Evolutionary conservation across 331 rosid genomes (phyloP), one percentile per base, ranked within the genome.

Genomic region (Phaseolus coccineus): DNA sequence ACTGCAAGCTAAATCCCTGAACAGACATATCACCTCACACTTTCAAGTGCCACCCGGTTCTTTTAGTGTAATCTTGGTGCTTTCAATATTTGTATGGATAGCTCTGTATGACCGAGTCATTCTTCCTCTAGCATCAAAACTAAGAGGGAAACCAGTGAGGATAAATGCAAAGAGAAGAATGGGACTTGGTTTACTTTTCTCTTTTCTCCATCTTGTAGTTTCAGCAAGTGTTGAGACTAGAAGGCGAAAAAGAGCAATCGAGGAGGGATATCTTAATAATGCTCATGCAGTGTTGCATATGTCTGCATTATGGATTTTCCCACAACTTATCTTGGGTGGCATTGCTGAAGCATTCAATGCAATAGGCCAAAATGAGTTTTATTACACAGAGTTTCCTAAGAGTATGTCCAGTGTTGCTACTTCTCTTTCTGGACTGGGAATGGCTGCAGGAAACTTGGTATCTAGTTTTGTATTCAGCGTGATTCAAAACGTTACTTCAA

Each of bases 281-380:
- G 16, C 65, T 5, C 5, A 80, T 3, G 94, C 78, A 3, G 82
- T 82, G 15, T 76, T 89, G 81, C 37, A 70, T 1, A 92, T 92
- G 96, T 92, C 97, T 30, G 91, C 91, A 2, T 10, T 81, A 15
- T 92, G 97, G 96, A 88, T 90, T 50, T 40, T 76, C 4, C 91
- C 92, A 33, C 94, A 87, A 16, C 82, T 87, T 75, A 73, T 73
- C 78, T 52, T 90, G 58, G 80, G 31, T 28, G 97, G 96, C 12
- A 84, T 92, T 27, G 90, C 91, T 15, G 97, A 92, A 81, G 97
- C 94, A 71, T 88, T 87, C 51, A 92, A 86, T 63, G 90, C 78
- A 4, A 80, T 90, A 0, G 97, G 90, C 40, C 96, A 92, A 48
- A 85, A 84, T 16, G 97, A 92, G 77, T 91, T 93, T 77, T 91